Percentiles rank a stretch among this genome's conserved stretches.
These are phyloP conservation scores for Rhizoclosmatium globosum DNA, from an alignment of 192 early-diverging fungal genomes.

Conservation along the genomic window DNA sequence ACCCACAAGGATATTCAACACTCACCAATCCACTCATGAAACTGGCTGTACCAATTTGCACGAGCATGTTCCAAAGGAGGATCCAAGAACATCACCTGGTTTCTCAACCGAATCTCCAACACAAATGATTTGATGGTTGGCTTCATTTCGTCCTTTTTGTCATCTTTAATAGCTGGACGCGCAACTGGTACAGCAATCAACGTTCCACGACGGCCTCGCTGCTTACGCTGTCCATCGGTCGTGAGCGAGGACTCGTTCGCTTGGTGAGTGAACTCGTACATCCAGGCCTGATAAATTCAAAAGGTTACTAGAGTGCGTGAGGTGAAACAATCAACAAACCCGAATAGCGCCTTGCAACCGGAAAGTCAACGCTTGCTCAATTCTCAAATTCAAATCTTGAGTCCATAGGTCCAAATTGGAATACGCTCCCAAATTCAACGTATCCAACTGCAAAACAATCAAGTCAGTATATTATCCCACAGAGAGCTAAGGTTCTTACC, in stretches of 20 bases:
- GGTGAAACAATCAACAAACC: not conserved
- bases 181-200: conserved; percentile 22
- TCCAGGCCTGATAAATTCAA: conserved; percentile 37
- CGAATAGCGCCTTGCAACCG: conserved; percentile 83
- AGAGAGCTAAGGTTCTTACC: conserved; percentile 41
- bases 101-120: conserved; percentile 88
- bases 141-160: conserved; percentile 32
- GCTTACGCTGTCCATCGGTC: conserved; percentile 29
- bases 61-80: conserved; percentile 96
- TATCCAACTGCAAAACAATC: conserved; percentile 70
- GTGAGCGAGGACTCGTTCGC: conserved; percentile 23
- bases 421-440: conserved; percentile 92
- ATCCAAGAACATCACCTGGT: conserved; percentile 97
- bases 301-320: no score
- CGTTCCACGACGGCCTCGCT: conserved; percentile 40
- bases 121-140: conserved; percentile 76
- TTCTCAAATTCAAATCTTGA: conserved; percentile 74
- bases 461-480: conserved; percentile 2
- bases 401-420: conserved; percentile 96
- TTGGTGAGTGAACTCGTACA: conserved; percentile 37
- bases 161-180: conserved; percentile 5
- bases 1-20: not conserved
- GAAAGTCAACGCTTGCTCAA: conserved; percentile 77
- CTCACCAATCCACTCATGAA: conserved; percentile 89
- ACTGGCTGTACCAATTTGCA: conserved; percentile 83